Base-by-base conservation (phyloP, 1,139 yeast species). In the Kodamaea sp. region DNA sequence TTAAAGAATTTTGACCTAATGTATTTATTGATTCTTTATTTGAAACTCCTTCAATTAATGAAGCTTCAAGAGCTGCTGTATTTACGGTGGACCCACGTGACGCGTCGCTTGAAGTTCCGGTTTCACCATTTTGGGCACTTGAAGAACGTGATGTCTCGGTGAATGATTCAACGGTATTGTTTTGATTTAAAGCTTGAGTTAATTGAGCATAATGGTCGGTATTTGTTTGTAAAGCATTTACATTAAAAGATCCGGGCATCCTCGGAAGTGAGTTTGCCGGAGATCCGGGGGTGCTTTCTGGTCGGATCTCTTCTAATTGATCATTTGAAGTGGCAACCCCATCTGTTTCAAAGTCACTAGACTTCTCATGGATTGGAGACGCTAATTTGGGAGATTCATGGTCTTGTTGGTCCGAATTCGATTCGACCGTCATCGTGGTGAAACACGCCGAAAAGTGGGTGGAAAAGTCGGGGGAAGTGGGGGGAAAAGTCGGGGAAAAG, bases 221-320 rank as follows among this genome's bases (percentile, higher is more conserved):
- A 34, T 54, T 49, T 15, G 47, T 46, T 36, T 59, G 60, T 35
- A 81, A 58, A 1, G 78, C 84, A 43, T 67, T 73, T 35, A 81
- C 81, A 53, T 81, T 75, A 47, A 73, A 64, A 0, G 82, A 74
- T 1, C 80, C 87, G 1, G 83, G 81, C 58, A 75, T 70, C 35
- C 87, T 60, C 8, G 86, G 87, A n/a, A 79, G 54, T 4, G 43
- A 11, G 12, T 8, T 27, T 2, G 30, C 8, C n/a, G 30, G n/a
- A 8, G 7, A 8, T 27, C 12, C 15, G 5, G 29, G 10, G 29
- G 8, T 27, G 10, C 9, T 27, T 27, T 11, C 30, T 4, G 12
- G 30, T n/a, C 30, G 8, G 4, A 11, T 27, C 15, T 27, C 20
- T 3, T 15, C 4, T 3, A 15, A 15, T 4, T 15, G 4, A 15